Base-by-base conservation (phyloP, 164 flowering plant genomes). In the Vitis amurensis region DNA sequence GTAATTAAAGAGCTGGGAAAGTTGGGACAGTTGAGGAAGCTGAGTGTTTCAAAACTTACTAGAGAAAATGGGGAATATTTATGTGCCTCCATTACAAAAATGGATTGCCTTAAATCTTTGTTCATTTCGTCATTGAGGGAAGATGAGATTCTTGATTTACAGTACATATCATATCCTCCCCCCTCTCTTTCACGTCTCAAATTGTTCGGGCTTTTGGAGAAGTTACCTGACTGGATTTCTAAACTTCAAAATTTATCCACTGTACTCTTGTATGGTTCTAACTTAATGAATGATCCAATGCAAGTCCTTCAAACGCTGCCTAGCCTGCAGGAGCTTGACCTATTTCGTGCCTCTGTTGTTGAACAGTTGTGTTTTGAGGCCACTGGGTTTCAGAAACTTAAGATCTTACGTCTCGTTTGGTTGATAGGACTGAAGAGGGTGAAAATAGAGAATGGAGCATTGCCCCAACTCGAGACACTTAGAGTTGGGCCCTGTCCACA, bases 141-240 rank as follows among this genome's bases (percentile, higher is more conserved):
- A 9, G 51, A 16, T 11, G 68, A 65, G 58, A 11, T 58, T 8
- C 44, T 71, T 13, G 58, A 68, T 62, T 44, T 69, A 12, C 23
- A 69, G n/a, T 5, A 31, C 48, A 3, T 62, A 2, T 12, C 12
- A 23, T 31, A 14, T n/a, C 64, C 76, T 8, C 72, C 73, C 0
- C 52, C 5, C 0, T 11, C 9, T 15, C 59, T 74, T 16, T 58
- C 14, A 6, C 11, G 64, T n/a, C 51, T 74, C 3, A 51, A 17
- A 56, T 13, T 74, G 5, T 8, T 30, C 0, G 77, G 77, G 44
- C 53, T 27, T 47, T n/a, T 74, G 17, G 51, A 14, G 9, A 57
- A 49, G 50, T 37, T 74, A 12, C 77, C 77, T 1, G 16, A 27
- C n/a, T 74, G 73, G 77, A 63, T 74, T 19, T 27, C 63, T 5